These are phyloP conservation scores for Rubroshorea leprosula DNA, from an alignment of 345 rosid genomes.

Conservation along the genomic window DNA sequence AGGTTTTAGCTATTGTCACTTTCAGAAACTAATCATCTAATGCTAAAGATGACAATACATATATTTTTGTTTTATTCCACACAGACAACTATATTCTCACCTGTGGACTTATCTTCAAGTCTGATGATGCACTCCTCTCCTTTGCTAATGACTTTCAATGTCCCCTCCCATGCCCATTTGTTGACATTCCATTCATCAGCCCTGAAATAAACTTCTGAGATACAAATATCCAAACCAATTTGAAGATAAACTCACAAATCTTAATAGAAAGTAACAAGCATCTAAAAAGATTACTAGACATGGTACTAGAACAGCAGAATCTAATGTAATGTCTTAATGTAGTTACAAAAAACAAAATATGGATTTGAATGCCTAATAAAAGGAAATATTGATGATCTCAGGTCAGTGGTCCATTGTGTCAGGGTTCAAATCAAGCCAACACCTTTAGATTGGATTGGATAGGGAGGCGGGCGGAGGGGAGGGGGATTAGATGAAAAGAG, in stretches of 20 bases:
- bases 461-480: neutral
- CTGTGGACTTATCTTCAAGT: constrained; percentile 87
- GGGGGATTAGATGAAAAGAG: neutral
- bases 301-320: neutral
- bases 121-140: constrained; percentile 96
- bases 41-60: neutral
- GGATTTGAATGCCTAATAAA: neutral
- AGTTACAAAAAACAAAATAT: neutral
- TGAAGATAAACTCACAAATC: constrained; percentile 12
- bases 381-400: neutral
- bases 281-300: neutral
- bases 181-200: constrained; percentile 99
- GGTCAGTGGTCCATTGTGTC: neutral
- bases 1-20: constrained; percentile 8
- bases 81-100: constrained; percentile 20
- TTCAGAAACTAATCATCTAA: constrained; percentile 3
- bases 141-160: constrained; percentile 75
- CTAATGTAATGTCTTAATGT: neutral
- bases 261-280: constrained; percentile 1
- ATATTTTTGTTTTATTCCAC: constrained; percentile 1
- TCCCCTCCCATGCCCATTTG: constrained; percentile 99
- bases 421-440: neutral
- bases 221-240: constrained; percentile 9
- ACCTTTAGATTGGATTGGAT: no score
- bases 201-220: constrained; percentile 36